Conservation (phyloP, 1,284 basidiomycete genomes). For the Polyporus tsugae region DNA sequence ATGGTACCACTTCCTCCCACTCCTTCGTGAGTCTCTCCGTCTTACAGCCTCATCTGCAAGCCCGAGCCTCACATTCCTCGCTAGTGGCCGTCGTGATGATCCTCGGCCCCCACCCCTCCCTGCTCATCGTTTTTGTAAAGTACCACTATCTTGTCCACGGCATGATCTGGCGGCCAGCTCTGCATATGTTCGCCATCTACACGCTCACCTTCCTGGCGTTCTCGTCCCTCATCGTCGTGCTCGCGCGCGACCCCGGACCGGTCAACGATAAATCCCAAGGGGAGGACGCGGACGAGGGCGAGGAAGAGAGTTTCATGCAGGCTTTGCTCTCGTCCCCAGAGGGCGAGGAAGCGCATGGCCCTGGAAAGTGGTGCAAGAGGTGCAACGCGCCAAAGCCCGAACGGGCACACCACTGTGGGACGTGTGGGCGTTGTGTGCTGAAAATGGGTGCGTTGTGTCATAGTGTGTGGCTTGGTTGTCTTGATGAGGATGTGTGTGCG, state of each 20-base stretch:
- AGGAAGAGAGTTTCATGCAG: constrained; percentile 64
- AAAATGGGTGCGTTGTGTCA: constrained; percentile 81
- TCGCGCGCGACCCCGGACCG: constrained; percentile 77
- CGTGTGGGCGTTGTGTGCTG: constrained; percentile 80
- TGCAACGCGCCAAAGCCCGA: constrained; percentile 86
- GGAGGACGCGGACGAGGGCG: constrained; percentile 46
- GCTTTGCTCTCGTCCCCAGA: constrained; percentile 62
- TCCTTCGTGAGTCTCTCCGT: constrained; percentile 52
- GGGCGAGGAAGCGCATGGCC: constrained; percentile 54
- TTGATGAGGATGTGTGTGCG: constrained; percentile 12
- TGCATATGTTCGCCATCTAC: constrained; percentile 66
- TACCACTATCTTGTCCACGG: constrained; percentile 67
- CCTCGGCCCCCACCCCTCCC: constrained; percentile 75
- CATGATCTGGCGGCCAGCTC: constrained; percentile 53
- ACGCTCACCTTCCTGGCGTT: constrained; percentile 71
- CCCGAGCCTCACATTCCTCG: constrained; percentile 9
- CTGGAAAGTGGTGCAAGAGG: constrained; percentile 77
- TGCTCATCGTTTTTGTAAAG: constrained; percentile 69
- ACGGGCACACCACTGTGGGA: constrained; percentile 73
- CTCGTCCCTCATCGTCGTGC: constrained; percentile 74
- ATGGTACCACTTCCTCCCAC: constrained; percentile 68
- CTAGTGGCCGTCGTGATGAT: constrained; percentile 67
- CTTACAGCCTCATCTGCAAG: too few species aligned
- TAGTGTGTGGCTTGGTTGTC: constrained; percentile 17
- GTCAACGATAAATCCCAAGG: constrained; percentile 44